These are phyloP conservation scores for Suillus alpinus DNA, from an alignment of 768 basidiomycete species.

Conservation along the genomic window DNA sequence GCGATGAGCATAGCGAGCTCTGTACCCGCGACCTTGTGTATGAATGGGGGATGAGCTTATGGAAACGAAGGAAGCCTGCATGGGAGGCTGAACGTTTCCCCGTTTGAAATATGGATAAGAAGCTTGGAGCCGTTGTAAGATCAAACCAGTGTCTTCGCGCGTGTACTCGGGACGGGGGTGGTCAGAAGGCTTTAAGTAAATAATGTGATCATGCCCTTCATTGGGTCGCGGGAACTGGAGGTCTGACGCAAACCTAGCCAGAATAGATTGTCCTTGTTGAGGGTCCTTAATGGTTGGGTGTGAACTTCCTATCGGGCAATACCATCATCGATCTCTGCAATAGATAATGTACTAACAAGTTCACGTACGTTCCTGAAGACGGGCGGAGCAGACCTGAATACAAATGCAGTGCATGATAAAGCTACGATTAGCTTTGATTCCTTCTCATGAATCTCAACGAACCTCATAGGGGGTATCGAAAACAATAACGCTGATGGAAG, in stretches of 20 bases:
- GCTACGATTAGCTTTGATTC: conserved; percentile 1
- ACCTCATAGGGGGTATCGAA: conserved; percentile 79
- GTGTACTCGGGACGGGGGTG: conserved; percentile 46
- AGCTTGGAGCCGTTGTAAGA: conserved; percentile 47
- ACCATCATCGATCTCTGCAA: conserved; percentile 12
- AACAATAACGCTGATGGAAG: conserved; percentile 68
- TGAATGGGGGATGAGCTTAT: conserved; percentile 11
- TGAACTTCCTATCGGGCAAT: conserved; percentile 47
- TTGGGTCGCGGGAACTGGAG: conserved; percentile 51
- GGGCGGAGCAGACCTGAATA: conserved; percentile 56
- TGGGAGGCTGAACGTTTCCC: conserved; percentile 8
- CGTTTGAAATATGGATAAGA: conserved; percentile 21
- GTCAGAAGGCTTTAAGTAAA: conserved; percentile 35
- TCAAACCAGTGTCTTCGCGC: conserved; percentile 46
- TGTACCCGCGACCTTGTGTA: conserved; percentile 18
- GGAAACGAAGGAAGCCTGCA: conserved; percentile 9
- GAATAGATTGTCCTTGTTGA: conserved; percentile 55
- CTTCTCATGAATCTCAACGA: conserved; percentile 21
- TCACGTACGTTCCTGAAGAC: conserved; percentile 57
- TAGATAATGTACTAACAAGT: conserved; percentile 5
- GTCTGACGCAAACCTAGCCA: conserved; percentile 62
- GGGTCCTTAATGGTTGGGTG: conserved; percentile 76
- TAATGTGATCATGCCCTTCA: conserved; percentile 68
- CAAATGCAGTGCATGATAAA: conserved; percentile 17
- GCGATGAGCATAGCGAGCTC: conserved; percentile 16